Evolutionary conservation across 2,329 filamentous ascomycete species (phyloP).

Genomic region (Claviceps sp.): DNA sequence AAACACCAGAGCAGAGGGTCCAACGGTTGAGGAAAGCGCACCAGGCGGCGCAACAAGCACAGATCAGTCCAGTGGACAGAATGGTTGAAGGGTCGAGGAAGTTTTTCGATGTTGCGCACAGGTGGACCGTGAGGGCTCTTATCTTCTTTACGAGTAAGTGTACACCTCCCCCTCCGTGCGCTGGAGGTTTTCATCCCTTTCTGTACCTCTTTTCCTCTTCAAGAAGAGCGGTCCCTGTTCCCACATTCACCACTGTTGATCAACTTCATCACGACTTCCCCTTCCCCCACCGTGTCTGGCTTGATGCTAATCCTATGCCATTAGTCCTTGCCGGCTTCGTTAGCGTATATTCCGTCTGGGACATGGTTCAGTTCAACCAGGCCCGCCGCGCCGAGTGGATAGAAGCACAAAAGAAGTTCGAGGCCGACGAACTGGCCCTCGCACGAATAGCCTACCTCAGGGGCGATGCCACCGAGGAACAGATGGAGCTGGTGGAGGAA

Average conservation of each 20-base stretch:
- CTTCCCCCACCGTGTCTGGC: neutral
- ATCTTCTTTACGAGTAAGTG: slow-evolving; percentile 42
- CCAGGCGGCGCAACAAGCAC: slow-evolving; percentile 48
- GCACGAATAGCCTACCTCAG: slow-evolving; percentile 48
- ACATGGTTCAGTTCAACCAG: slow-evolving; percentile 49
- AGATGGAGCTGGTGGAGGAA: slow-evolving; percentile 43
- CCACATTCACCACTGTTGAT: neutral
- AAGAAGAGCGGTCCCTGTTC: too few species aligned
- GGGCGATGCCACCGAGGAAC: slow-evolving; percentile 41
- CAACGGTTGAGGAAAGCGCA: slow-evolving; percentile 54
- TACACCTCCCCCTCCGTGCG: neutral
- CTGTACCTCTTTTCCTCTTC: neutral
- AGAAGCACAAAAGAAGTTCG: slow-evolving; percentile 39
- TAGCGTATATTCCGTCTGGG: slow-evolving; percentile 45
- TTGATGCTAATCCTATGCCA: neutral
- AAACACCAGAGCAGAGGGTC: slow-evolving; percentile 58
- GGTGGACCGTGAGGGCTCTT: slow-evolving; percentile 38
- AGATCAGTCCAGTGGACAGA: slow-evolving; percentile 38
- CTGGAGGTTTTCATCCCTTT: too few species aligned
- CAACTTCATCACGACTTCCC: neutral
- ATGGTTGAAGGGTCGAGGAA: slow-evolving; percentile 33
- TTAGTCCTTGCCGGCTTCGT: slow-evolving; percentile 40
- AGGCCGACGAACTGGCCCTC: slow-evolving; percentile 39
- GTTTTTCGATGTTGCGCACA: slow-evolving; percentile 42
- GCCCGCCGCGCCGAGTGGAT: slow-evolving; percentile 46